Evolutionary conservation across 2,329 filamentous ascomycete species (phyloP).

Genomic region (Aspergillus sp.): DNA sequence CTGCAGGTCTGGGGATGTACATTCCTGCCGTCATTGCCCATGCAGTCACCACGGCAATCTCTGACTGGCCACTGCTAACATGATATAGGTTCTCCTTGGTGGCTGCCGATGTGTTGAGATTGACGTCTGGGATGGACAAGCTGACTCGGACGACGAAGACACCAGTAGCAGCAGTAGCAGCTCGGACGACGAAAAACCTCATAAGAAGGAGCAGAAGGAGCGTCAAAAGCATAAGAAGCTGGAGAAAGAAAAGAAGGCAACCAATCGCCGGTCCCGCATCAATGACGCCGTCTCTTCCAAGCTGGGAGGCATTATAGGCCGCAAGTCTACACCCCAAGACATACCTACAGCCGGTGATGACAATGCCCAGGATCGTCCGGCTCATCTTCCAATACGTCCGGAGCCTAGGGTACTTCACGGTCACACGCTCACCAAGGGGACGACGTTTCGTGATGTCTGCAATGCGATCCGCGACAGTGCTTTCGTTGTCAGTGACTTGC

Average conservation of each 20-base stretch:
- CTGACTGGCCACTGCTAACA: neutral
- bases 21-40: conserved; percentile 1
- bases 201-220: conserved; percentile 3
- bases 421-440: conserved; percentile 77
- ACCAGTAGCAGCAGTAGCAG: conserved; percentile 29
- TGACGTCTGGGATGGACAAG: conserved; percentile 79
- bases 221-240: conserved; percentile 13
- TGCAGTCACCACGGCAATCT: neutral
- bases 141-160: conserved; percentile 22
- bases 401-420: conserved; percentile 83
- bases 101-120: conserved; percentile 91
- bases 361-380: neutral
- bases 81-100: conserved; percentile 57
- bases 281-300: conserved; percentile 14
- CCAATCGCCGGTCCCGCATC: conserved; percentile 6
- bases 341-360: neutral
- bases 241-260: conserved; percentile 14
- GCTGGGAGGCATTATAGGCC: conserved; percentile 15
- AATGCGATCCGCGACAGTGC: conserved; percentile 69
- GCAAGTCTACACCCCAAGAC: conserved; percentile 6
- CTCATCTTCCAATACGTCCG: conserved; percentile 24
- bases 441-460: conserved; percentile 82
- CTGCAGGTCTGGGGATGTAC: neutral
- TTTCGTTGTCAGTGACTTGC: conserved; percentile 67
- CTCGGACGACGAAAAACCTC: conserved; percentile 12